These are phyloP conservation scores for Paracoccidioides lutzii DNA, from an alignment of 2,329 filamentous ascomycete species.

Conservation along the genomic window DNA sequence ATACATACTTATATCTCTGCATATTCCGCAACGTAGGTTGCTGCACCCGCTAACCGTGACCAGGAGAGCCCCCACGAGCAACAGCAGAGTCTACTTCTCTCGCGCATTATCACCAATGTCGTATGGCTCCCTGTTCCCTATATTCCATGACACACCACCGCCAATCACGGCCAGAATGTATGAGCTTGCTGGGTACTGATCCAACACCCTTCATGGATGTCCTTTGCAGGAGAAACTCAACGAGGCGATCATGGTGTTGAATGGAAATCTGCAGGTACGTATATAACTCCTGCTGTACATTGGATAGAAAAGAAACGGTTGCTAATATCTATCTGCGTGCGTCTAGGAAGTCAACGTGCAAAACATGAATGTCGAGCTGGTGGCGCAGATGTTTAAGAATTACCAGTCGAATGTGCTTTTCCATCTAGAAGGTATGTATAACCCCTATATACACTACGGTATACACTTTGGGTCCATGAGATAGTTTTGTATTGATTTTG, in stretches of 20 bases:
- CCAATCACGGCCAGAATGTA: background rate
- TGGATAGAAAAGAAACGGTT: background rate
- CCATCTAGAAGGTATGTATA: conserved; percentile 70
- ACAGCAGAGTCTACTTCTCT: conserved; percentile 85
- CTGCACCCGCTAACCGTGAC: background rate
- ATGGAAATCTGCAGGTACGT: conserved; percentile 72
- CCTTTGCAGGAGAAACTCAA: conserved; percentile 78
- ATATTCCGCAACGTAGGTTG: background rate
- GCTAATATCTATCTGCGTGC: background rate
- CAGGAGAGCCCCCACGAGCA: conserved; percentile 95
- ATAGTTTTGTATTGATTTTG: background rate
- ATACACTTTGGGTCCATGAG: background rate
- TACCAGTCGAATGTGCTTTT: conserved; percentile 97
- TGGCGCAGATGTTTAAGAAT: conserved; percentile 99
- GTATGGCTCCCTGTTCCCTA: conserved; percentile 43
- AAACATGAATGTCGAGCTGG: conserved; percentile 97
- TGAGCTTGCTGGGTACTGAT: background rate
- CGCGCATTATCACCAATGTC: conserved; percentile 93
- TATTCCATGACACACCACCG: background rate
- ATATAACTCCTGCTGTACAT: background rate
- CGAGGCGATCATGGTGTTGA: conserved; percentile 82
- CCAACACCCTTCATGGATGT: background rate
- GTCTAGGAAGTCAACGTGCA: conserved; percentile 86
- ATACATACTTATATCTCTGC: background rate
- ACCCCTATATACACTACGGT: background rate